A percentile compares a stretch with the other conserved stretches of the same genome.
phyloP scores from a whole-genome alignment of 2,329 filamentous ascomycete genomes.

The Paecilomyces niveus region DNA sequence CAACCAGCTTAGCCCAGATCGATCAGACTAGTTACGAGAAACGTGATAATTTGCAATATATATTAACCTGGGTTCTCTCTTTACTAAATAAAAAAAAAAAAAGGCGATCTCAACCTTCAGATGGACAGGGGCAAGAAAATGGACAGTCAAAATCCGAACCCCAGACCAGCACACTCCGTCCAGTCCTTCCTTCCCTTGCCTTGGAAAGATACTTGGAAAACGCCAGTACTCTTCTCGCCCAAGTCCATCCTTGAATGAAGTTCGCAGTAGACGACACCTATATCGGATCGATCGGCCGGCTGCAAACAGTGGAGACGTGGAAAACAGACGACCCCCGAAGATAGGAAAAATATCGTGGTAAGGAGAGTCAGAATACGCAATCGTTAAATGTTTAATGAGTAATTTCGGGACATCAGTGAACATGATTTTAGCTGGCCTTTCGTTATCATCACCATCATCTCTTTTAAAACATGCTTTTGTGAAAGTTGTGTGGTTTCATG shows the following conservation, averaged over 20 bases:
- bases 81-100: neutral
- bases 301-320: neutral
- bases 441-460: conserved; percentile 8
- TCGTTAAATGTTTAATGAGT: neutral
- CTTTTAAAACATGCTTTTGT: conserved; percentile 4
- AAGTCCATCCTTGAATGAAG: neutral
- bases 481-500: neutral
- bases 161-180: no score
- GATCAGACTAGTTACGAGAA: neutral
- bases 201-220: no score
- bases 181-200: no score
- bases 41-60: neutral
- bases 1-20: neutral
- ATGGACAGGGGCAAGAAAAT: neutral
- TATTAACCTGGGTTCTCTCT: neutral
- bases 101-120: neutral
- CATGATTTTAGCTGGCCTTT: conserved; percentile 3
- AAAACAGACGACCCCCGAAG: neutral
- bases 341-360: neutral
- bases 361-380: neutral
- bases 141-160: neutral
- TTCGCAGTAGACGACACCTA: neutral
- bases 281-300: neutral
- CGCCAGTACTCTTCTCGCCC: no score
- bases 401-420: neutral